phyloP scores from a whole-genome alignment of 768 basidiomycete genomes.

The Suillus placidus region DNA sequence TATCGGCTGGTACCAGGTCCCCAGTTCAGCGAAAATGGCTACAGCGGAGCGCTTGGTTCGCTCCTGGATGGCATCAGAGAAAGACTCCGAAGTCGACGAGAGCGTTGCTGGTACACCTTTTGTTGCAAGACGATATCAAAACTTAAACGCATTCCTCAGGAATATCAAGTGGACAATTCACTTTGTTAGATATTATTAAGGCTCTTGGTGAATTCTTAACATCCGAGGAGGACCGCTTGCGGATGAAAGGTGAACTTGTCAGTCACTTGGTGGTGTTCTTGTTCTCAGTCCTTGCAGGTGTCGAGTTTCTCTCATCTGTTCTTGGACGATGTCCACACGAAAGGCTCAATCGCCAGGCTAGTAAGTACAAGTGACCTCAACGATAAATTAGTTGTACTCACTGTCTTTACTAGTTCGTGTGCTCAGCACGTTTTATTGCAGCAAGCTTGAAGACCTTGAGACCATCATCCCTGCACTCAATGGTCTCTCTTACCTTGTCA shows the following conservation, averaged over 20 bases:
- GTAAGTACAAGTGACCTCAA: slow-evolving; percentile 45
- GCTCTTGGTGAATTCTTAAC: slow-evolving; percentile 87
- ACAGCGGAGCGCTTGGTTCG: slow-evolving; percentile 55
- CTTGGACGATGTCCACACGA: slow-evolving; percentile 61
- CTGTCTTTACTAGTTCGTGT: slow-evolving; percentile 64
- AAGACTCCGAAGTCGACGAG: slow-evolving; percentile 60
- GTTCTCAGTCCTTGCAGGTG: slow-evolving; percentile 52
- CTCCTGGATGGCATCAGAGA: slow-evolving; percentile 72
- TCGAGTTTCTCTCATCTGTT: slow-evolving; percentile 78
- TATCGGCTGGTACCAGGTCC: neutral
- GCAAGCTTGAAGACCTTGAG: slow-evolving; percentile 84
- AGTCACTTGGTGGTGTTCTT: slow-evolving; percentile 9
- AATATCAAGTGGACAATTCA: slow-evolving; percentile 54
- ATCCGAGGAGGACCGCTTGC: slow-evolving; percentile 75
- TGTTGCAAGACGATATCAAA: slow-evolving; percentile 39
- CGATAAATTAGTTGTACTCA: slow-evolving; percentile 10
- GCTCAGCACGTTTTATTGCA: slow-evolving; percentile 79
- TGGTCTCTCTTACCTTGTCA: slow-evolving; percentile 70
- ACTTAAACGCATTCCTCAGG: slow-evolving; percentile 36
- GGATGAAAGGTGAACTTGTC: slow-evolving; percentile 70
- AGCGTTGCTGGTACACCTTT: slow-evolving; percentile 57
- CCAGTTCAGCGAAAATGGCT: slow-evolving; percentile 37
- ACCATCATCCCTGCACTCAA: slow-evolving; percentile 81
- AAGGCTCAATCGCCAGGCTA: slow-evolving; percentile 77
- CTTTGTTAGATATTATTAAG: slow-evolving; percentile 80